Conservation (phyloP, 306 rosid genomes). For the Sicyos edulis region DNA sequence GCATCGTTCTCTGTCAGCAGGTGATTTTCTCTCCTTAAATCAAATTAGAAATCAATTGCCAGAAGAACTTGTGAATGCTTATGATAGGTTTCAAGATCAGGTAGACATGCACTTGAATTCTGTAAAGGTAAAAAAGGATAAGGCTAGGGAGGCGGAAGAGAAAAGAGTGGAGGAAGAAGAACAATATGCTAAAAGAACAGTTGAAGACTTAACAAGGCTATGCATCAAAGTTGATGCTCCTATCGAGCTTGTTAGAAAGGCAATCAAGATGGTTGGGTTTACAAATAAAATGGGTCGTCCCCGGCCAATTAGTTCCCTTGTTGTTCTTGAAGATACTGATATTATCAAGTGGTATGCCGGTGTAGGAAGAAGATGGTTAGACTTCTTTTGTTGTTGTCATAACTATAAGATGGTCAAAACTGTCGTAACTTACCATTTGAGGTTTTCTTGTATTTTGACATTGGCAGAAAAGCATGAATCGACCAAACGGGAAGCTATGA, state of each 20-base stretch:
- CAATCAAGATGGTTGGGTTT: constrained; percentile 69
- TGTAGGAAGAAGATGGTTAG: constrained; percentile 80
- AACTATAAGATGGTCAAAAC: constrained; percentile 80
- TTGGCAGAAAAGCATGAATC: constrained; percentile 88
- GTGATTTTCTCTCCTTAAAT: constrained; percentile 62
- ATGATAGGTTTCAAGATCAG: constrained; percentile 76
- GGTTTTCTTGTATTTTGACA: constrained; percentile 87
- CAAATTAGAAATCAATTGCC: constrained; percentile 77
- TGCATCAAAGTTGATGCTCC: constrained; percentile 85
- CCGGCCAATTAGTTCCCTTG: constrained; percentile 53
- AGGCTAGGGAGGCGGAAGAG: constrained; percentile 54
- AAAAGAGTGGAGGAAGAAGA: constrained; percentile 48
- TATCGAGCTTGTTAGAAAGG: constrained; percentile 52
- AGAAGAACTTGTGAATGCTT: constrained; percentile 58
- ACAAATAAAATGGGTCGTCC: constrained; percentile 90
- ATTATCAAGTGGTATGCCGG: constrained; percentile 87
- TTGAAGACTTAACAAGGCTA: constrained; percentile 74
- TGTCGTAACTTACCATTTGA: constrained; percentile 69
- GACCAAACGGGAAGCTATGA: constrained; percentile 65
- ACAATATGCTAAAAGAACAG: constrained; percentile 53
- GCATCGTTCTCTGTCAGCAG: constrained; percentile 55
- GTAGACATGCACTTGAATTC: constrained; percentile 69
- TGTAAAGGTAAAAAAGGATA: constrained; percentile 36
- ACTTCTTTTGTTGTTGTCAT: constrained; percentile 78
- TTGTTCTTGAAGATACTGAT: constrained; percentile 71